Percentiles rank a stretch among this genome's conserved stretches.
Evolutionary conservation across 192 early-diverging fungal genomes (phyloP).

Genomic region (Coemansia brasiliensis): DNA sequence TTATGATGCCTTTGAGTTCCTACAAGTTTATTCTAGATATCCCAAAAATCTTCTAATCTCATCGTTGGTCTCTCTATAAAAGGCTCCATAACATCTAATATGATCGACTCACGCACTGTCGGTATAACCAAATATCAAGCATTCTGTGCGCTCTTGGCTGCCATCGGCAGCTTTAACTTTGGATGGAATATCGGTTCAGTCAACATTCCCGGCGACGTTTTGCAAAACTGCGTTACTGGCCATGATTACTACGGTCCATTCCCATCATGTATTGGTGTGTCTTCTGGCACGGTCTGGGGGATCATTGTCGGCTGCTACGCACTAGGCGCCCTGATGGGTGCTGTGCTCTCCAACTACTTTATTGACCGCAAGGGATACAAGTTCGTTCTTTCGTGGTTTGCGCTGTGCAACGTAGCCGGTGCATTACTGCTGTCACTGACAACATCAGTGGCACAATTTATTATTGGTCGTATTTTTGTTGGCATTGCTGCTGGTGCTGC

Average conservation of each 20-base stretch:
- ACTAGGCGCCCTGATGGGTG: constrained; percentile 69
- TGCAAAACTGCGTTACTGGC: constrained; percentile 57
- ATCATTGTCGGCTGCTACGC: constrained; percentile 61
- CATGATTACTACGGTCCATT: constrained; percentile 53
- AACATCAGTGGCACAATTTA: constrained; percentile 61
- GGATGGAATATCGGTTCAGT: constrained; percentile 58
- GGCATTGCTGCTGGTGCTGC: constrained; percentile 74
- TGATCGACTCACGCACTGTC: constrained; percentile 54
- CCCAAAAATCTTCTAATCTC: too few relatives aligned
- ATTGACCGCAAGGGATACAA: constrained; percentile 65
- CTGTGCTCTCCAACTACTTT: constrained; percentile 62
- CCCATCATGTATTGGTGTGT: constrained; percentile 47
- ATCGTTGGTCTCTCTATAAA: too few relatives aligned
- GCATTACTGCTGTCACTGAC: constrained; percentile 65
- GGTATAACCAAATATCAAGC: constrained; percentile 52
- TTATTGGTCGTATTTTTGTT: constrained; percentile 70
- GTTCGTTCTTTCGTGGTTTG: constrained; percentile 66
- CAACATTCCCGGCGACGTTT: constrained; percentile 62
- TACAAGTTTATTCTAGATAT: too few relatives aligned
- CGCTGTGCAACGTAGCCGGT: constrained; percentile 67
- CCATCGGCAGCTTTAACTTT: constrained; percentile 58
- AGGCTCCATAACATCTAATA: constrained; percentile 1
- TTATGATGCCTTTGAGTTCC: too few relatives aligned
- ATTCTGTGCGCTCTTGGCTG: constrained; percentile 49
- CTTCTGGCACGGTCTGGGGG: constrained; percentile 57